Percentiles rank a stretch among this genome's conserved stretches.
phyloP scores from a whole-genome alignment of 1,284 basidiomycete genomes.

The Cutaneotrichosporon daszewskae region DNA sequence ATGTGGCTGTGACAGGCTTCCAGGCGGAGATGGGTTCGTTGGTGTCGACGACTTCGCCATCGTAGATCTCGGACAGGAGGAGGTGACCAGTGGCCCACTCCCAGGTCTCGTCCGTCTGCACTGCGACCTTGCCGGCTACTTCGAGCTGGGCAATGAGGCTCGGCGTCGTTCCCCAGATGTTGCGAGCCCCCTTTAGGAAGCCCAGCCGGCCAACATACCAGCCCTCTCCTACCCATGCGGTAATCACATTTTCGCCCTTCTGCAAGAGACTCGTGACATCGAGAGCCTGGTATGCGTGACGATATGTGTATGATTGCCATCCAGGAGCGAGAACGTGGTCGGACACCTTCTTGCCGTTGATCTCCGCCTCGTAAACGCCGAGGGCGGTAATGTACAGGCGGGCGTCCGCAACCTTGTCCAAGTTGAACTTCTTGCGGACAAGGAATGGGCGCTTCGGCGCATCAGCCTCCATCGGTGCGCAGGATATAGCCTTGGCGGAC shows the following conservation, averaged over 20 bases:
- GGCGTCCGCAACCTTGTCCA: slow-evolving; percentile 2
- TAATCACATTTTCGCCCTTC: slow-evolving; percentile 25
- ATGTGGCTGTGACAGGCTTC: slow-evolving; percentile 6
- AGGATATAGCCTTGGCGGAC: slow-evolving; percentile 21
- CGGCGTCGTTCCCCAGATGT: slow-evolving; percentile 26
- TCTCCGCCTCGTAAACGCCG: slow-evolving; percentile 32
- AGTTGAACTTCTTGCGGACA: slow-evolving; percentile 16
- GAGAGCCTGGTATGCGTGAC: slow-evolving; percentile 33
- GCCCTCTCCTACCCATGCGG: slow-evolving; percentile 31
- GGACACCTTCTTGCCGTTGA: slow-evolving; percentile 35
- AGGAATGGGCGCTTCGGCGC: slow-evolving; percentile 27
- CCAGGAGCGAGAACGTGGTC: slow-evolving; percentile 40
- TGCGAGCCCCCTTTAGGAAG: slow-evolving; percentile 13
- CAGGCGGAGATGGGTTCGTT: slow-evolving; percentile 13
- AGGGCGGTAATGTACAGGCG: slow-evolving; percentile 38
- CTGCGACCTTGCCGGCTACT: slow-evolving; percentile 17
- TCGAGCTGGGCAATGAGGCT: slow-evolving; percentile 32
- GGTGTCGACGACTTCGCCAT: slow-evolving; percentile 32
- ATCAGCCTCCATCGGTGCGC: slow-evolving; percentile 11
- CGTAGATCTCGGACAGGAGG: slow-evolving; percentile 28
- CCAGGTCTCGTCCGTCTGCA: slow-evolving; percentile 23
- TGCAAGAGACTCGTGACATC: slow-evolving; percentile 23
- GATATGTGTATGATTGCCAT: slow-evolving; percentile 36
- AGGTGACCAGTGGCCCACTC: slow-evolving; percentile 18
- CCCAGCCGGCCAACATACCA: slow-evolving; percentile 36